A percentile compares a stretch with the other conserved stretches of the same genome.
Evolutionary conservation across 768 basidiomycete species (phyloP).

Genomic region (Russula brevipes): DNA sequence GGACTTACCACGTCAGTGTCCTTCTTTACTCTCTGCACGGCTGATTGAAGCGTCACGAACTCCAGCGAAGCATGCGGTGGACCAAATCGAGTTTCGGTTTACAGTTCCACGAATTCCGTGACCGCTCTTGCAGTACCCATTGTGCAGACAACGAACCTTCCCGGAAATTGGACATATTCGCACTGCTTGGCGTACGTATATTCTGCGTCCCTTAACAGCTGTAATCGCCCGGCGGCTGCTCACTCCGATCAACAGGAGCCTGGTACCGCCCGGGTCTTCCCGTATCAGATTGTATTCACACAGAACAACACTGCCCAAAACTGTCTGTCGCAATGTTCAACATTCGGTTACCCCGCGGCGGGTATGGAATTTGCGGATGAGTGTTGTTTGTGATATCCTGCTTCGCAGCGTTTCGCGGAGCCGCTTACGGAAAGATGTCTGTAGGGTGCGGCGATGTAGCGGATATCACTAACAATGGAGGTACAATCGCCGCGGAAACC

Average conservation of each 20-base stretch:
- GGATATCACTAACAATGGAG: slow-evolving; percentile 42
- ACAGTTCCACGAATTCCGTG: slow-evolving; percentile 48
- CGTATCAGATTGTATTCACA: slow-evolving; percentile 52
- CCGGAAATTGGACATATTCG: slow-evolving; percentile 59
- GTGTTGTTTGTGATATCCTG: slow-evolving; percentile 52
- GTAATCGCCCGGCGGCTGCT: too few relatives aligned
- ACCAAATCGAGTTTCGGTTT: slow-evolving; percentile 62
- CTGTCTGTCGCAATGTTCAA: slow-evolving; percentile 64
- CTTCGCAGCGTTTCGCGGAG: neutral
- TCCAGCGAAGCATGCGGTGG: slow-evolving; percentile 66
- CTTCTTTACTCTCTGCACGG: neutral
- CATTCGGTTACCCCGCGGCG: slow-evolving; percentile 65
- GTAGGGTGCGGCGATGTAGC: slow-evolving; percentile 66
- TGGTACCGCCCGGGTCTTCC: slow-evolving; percentile 45
- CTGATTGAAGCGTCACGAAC: slow-evolving; percentile 17
- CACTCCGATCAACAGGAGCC: slow-evolving; percentile 41
- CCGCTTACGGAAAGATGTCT: slow-evolving; percentile 1
- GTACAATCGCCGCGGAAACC: slow-evolving; percentile 32
- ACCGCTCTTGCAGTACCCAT: slow-evolving; percentile 54
- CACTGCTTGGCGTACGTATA: slow-evolving; percentile 58
- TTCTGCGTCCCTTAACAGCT: neutral
- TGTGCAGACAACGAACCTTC: slow-evolving; percentile 50
- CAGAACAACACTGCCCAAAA: slow-evolving; percentile 58
- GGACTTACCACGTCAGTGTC: slow-evolving; percentile 57
- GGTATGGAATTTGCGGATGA: slow-evolving; percentile 67